Evolutionary conservation across 202 grass and related monocot species (phyloP).

Genomic region (Saccharum hybrid): DNA sequence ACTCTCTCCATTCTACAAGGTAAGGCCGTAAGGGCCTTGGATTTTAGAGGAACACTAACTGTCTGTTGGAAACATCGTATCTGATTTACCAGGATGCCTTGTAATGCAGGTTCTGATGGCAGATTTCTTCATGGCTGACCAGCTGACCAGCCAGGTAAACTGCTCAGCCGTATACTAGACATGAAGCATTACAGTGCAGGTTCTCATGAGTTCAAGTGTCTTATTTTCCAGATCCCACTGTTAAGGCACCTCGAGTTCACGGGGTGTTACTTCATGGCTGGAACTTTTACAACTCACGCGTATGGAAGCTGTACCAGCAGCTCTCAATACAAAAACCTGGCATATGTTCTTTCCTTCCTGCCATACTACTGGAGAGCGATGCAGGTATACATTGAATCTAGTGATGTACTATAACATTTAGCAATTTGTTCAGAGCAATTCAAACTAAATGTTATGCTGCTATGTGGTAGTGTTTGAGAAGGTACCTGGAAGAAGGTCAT

Average conservation of each 20-base stretch:
- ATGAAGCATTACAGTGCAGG: neutral
- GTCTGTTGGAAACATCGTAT: neutral
- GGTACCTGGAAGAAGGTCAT: conserved; percentile 83
- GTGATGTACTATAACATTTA: neutral
- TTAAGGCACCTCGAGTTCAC: conserved; percentile 86
- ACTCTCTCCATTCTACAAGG: conserved; percentile 87
- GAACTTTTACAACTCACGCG: conserved; percentile 57
- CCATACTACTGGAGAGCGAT: conserved; percentile 95
- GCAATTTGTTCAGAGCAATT: conserved; percentile 1
- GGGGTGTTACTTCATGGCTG: conserved; percentile 87
- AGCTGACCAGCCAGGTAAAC: conserved; percentile 91
- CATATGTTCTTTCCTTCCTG: conserved; percentile 89
- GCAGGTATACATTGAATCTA: conserved; percentile 63
- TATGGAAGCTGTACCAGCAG: conserved; percentile 65
- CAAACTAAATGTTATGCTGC: neutral
- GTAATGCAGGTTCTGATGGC: conserved; percentile 78
- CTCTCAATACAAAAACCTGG: conserved; percentile 68
- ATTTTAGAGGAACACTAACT: neutral
- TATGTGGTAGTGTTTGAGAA: conserved; percentile 72
- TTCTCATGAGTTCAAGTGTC: neutral
- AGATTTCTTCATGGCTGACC: conserved; percentile 99
- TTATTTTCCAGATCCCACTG: conserved; percentile 65
- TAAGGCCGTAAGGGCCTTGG: neutral
- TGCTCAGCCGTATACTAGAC: neutral
- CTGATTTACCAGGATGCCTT: conserved; percentile 19